These are phyloP conservation scores for Aspergillus versicolor DNA, from an alignment of 2,329 filamentous ascomycete species.

Conservation along the genomic window DNA sequence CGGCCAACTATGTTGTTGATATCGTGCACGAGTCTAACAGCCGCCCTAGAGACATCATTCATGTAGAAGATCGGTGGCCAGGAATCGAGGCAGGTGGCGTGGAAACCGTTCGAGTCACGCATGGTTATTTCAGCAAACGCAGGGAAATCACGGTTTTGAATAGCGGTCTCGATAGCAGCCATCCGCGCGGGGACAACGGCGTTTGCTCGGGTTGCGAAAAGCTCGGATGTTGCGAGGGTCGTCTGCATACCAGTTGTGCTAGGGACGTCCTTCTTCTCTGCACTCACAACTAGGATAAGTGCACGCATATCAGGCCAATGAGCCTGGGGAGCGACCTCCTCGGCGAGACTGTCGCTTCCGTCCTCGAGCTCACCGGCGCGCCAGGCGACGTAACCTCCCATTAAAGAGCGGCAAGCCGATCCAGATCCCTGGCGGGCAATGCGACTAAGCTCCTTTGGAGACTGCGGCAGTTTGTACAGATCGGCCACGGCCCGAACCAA, in stretches of 20 bases:
- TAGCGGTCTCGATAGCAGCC: conserved; percentile 79
- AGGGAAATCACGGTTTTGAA: conserved; percentile 76
- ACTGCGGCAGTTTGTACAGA: conserved; percentile 80
- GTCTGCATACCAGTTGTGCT: conserved; percentile 96
- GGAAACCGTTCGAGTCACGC: conserved; percentile 96
- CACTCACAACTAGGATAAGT: conserved; percentile 84
- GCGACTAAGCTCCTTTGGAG: conserved; percentile 77
- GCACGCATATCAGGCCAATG: conserved; percentile 98
- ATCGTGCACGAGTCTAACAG: conserved; percentile 82
- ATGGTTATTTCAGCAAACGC: conserved; percentile 88
- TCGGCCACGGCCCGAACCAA: conserved; percentile 80
- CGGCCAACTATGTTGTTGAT: conserved; percentile 80
- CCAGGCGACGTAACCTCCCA: conserved; percentile 97
- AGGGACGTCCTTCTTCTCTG: conserved; percentile 92
- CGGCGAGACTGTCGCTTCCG: conserved; percentile 82
- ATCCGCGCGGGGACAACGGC: conserved; percentile 80
- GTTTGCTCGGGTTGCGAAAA: conserved; percentile 75
- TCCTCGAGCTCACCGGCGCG: conserved; percentile 72
- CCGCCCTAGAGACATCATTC: conserved; percentile 87
- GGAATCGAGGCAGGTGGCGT: conserved; percentile 90
- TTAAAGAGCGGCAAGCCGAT: conserved; percentile 87
- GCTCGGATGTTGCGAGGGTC: conserved; percentile 84
- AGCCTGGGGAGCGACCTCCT: conserved; percentile 79
- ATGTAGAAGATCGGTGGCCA: conserved; percentile 98
- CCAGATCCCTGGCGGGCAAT: conserved; percentile 94